phyloP scores from a whole-genome alignment of 2,329 filamentous ascomycete species.

The Calonectria naviculata region DNA sequence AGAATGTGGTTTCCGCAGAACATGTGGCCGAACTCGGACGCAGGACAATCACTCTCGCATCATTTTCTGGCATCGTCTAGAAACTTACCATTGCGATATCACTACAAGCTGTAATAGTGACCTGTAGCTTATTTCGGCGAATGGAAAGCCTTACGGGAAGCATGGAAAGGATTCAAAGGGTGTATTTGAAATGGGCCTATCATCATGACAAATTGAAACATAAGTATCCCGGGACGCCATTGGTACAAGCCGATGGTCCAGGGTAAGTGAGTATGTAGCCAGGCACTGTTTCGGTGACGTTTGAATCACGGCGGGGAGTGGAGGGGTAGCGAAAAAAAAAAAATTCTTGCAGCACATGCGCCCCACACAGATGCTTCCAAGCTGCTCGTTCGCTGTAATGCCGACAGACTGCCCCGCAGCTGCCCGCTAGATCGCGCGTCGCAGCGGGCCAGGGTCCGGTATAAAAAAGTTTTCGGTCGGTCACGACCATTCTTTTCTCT shows the following conservation, averaged over 20 bases:
- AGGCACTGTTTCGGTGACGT: neutral
- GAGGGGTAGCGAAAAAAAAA: conserved; percentile 2
- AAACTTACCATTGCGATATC: too few species aligned
- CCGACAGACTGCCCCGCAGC: conserved; percentile 18
- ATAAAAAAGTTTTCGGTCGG: conserved; percentile 55
- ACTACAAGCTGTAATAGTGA: too few species aligned
- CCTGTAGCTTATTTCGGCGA: too few species aligned
- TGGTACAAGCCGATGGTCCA: neutral
- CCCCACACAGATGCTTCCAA: conserved; percentile 2
- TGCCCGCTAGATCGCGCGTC: conserved; percentile 29
- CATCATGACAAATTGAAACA: neutral
- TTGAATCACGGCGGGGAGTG: neutral
- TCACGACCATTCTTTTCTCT: conserved; percentile 49
- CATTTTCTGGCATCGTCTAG: too few species aligned
- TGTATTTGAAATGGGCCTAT: neutral
- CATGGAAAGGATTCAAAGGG: neutral
- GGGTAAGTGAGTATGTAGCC: too few species aligned
- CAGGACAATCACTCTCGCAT: too few species aligned
- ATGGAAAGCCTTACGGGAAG: neutral
- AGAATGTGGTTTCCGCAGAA: too few species aligned
- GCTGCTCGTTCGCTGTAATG: conserved; percentile 14
- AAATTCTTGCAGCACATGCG: neutral
- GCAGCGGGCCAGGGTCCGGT: conserved; percentile 33
- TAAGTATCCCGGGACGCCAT: neutral
- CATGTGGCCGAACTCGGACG: too few species aligned